These are phyloP conservation scores for Sphagnum magellanicum DNA, from an alignment of 228 moss, liverwort and hornwort species.

Conservation along the genomic window DNA sequence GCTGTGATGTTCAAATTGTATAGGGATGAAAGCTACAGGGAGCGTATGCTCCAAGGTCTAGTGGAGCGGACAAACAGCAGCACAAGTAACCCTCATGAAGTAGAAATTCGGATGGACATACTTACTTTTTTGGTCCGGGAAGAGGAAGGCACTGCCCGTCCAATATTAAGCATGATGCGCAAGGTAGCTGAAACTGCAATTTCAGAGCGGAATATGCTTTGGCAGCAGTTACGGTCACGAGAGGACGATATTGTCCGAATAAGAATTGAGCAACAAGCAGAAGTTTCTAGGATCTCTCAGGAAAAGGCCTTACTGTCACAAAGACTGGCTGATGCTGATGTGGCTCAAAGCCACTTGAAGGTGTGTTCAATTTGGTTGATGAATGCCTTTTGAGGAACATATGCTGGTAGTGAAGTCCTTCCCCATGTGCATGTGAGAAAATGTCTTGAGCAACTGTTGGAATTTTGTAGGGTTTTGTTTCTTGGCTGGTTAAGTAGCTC, in stretches of 20 bases:
- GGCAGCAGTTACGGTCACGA: conserved; percentile 72
- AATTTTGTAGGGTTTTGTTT: too few species aligned
- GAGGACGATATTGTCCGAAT: conserved; percentile 68
- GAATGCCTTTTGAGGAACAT: background rate
- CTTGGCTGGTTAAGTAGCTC: too few species aligned
- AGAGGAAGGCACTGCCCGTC: conserved; percentile 85
- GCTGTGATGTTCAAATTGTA: conserved; percentile 96
- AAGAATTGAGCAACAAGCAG: conserved; percentile 66
- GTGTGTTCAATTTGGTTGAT: conserved; percentile 15
- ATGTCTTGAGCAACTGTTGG: too few species aligned
- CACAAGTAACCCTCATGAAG: conserved; percentile 75
- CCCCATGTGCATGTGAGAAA: too few species aligned
- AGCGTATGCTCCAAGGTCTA: conserved; percentile 80
- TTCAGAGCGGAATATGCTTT: conserved; percentile 66
- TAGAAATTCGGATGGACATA: conserved; percentile 87
- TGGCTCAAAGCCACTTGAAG: conserved; percentile 77
- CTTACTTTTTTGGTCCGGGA: conserved; percentile 84
- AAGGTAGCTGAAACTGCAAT: conserved; percentile 76
- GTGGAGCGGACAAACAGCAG: conserved; percentile 82
- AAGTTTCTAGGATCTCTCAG: conserved; percentile 59
- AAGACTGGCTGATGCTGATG: conserved; percentile 72
- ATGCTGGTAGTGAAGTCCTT: background rate
- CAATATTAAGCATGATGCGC: conserved; percentile 78
- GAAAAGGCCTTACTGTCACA: conserved; percentile 75
- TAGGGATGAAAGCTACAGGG: conserved; percentile 79